Base-by-base conservation (phyloP, 1,139 yeast species). In the Pichia sp. region DNA sequence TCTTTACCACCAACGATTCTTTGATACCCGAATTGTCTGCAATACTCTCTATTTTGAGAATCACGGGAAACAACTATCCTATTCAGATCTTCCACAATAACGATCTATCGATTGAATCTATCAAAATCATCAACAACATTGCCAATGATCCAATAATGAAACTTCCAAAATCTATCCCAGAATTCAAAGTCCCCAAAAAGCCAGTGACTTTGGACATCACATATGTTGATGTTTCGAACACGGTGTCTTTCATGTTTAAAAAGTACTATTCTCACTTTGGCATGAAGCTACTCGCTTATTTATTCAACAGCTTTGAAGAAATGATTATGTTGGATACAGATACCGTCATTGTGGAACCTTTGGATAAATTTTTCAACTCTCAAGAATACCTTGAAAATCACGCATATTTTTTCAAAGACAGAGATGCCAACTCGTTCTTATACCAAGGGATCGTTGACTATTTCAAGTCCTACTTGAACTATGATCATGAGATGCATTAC, bases 251-350 rank as follows among this genome's bases (percentile, higher is more conserved):
- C 16, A 60, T 58, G 3, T 72, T 64, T 57, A 68, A 66, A 49
- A 62, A 58, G 45, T 63, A 64, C 44, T 76, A 76, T 53, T 63
- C 69, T 2, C 70, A 73, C 8, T 80, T 74, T 63, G 69, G 74
- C 44, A 78, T 74, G 66, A 79, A 79, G 59, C 55, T 79, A 4
- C 61, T 79, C 23, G 80, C 83, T 0, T 66, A 75, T 44, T 55
- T 77, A 19, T 78, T 76, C 61, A 73, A 70, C 44, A 70, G 82
- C 0, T 80, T 79, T 60, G 73, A 73, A 52, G 83, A 80, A 53
- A 70, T 76, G 41, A 60, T 80, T 3, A 64, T 80, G 54, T 57
- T 80, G 54, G 85, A 80, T 61, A 79, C 83, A 1, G 85, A 80
- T 59, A 68, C 81, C 0, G 76, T 80, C 8, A 84, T 83, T 0